Evolutionary conservation across 2,329 filamentous ascomycete species (phyloP), one percentile per base, ranked within the genome.

Genomic region (Parafenestella ontariensis): DNA sequence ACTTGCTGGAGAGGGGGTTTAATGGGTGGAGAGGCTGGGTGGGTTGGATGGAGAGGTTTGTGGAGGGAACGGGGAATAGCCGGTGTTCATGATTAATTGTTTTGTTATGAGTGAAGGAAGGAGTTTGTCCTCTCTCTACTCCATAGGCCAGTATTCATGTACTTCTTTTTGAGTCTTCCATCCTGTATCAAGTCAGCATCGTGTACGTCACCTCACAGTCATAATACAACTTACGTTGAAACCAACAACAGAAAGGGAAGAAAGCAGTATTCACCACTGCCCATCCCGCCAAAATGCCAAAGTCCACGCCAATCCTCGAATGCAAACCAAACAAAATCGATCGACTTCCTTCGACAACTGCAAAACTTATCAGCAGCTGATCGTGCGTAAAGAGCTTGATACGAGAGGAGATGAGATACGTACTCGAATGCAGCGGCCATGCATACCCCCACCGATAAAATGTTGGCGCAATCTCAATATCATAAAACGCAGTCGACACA

Each of bases 371-470:
- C 49, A 58, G 45, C 31, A 47, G 4, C 31, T 34, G 5, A 4
- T 17, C 15, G 1, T 5, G 13, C 31, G 5, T 13, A 23, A 28
- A n/a, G 15, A 23, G 47, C 23, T 1, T 3, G 3, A 29, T 1
- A 39, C 7, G 9, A 15, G 36, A 46, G 11, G 8, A 34, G 5
- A 26, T 5, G n/a, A 5, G 18, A 17, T 1, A 74, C 76, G 62
- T 71, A 82, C 80, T 79, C 34, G 85, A 82, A 68, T 88, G 83
- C 49, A 89, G 70, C 8, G 86, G 87, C 83, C 85, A 87, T 0
- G 82, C 86, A 65, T 87, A 87, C 0, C 85, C 85, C 83, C 84
- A 89, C 2, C 72, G 67, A 66, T 85, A 89, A 64, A 89, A 88
- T 0, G 70, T 75, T 0, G 84, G 82, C 1, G 83, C 81, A 21